Conservation (phyloP, 129 eudicot genomes). For the Pittosporum tobira region DNA sequence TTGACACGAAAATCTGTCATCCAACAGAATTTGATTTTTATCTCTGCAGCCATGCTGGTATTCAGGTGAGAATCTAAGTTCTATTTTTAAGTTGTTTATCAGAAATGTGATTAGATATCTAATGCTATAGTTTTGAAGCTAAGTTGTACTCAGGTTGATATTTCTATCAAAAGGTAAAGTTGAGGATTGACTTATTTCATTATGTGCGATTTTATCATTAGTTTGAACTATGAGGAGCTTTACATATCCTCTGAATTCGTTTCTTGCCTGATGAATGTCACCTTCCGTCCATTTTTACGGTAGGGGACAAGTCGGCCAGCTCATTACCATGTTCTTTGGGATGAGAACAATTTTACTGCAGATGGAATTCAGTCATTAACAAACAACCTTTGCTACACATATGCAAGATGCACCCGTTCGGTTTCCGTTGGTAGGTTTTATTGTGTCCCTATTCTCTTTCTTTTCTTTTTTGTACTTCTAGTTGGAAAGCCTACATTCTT, state of each 20-base stretch:
- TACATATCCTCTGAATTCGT: no score
- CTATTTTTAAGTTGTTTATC: background rate
- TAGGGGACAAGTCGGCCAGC: constrained; percentile 93
- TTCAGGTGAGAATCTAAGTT: constrained; percentile 38
- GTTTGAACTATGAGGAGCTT: no score
- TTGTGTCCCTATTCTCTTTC: no score
- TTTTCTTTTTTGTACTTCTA: no score
- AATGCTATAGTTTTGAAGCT: background rate
- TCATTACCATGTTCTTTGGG: constrained; percentile 97
- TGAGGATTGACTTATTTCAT: no score
- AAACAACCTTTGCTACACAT: constrained; percentile 78
- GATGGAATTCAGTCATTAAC: constrained; percentile 74
- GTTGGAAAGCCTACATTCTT: no score
- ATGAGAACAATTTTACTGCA: constrained; percentile 75
- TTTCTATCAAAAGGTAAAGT: no score
- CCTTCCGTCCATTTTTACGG: no score
- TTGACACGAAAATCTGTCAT: constrained; percentile 86
- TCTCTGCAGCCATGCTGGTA: constrained; percentile 91
- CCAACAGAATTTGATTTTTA: constrained; percentile 93
- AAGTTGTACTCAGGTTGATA: no score
- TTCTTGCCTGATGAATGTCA: no score
- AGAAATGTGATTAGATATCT: background rate
- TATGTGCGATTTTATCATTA: no score
- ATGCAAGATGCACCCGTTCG: constrained; percentile 93
- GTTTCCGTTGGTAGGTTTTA: constrained; percentile 79